Evolutionary conservation across 768 basidiomycete genomes (phyloP), one percentile per base, ranked within the genome.

Genomic region (Suillus ampliporus): DNA sequence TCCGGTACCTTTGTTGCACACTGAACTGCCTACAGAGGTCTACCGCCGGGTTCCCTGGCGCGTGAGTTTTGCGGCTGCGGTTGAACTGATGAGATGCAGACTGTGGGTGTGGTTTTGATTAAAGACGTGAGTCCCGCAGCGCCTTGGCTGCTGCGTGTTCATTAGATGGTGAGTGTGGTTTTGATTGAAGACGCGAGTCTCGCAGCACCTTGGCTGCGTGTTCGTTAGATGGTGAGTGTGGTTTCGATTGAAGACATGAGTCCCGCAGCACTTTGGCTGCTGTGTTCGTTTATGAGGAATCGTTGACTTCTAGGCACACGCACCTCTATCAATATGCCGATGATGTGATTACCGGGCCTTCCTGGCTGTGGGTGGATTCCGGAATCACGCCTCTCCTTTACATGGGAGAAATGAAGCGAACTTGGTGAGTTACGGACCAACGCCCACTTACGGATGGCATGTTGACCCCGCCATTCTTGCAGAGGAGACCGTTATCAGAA

Each of bases 301-400:
- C 6, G 23, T 37, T n/a, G n/a, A n/a, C n/a, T 61, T n/a, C 51
- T 54, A 43, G 57, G 41, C 28, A 28, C n/a, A n/a, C 11, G 70
- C n/a, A 82, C 31, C 6, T 31, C 31, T 31, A 31, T 88, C 53
- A 10, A 9, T 26, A 72, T 80, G 7, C 90, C 88, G 86, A 81
- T 78, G 9, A 13, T 47, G 21, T 21, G 23, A 23, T 26, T 15
- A 23, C 6, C 14, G 14, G 82, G 86, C 56, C 72, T 91, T 5
- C 85, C 85, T 2, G 84, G 84, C 1, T 83, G n/a, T 58, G 89
- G 89, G 7, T 77, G 83, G 13, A 88, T 86, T 1, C 74, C 84
- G 89, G 80, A 11, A 78, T 92, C 31, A 87, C 85, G 5, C 87
- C 87, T 15, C 82, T 82, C 79, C 89, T 80, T 51, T 80, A 78